Percentiles rank a stretch among this genome's conserved stretches.
Conservation (phyloP, 2,329 filamentous ascomycete species). For the Neonectria faginata region DNA sequence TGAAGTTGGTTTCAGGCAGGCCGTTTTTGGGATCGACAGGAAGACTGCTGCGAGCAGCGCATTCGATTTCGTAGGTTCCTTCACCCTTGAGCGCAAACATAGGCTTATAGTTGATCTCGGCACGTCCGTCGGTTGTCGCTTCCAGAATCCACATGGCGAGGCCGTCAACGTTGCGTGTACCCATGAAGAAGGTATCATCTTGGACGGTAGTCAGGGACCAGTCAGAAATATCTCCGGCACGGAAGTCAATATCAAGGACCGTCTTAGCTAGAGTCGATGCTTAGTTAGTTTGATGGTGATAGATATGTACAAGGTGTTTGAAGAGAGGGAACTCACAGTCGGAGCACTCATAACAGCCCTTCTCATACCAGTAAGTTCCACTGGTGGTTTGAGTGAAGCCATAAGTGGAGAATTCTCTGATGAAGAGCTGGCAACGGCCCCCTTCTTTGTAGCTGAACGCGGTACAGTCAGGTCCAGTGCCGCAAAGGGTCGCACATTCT, state of each 20-base stretch:
- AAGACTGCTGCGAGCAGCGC: background rate
- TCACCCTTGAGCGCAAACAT: background rate
- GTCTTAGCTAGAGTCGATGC: background rate
- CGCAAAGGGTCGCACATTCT: slow-evolving; percentile 1
- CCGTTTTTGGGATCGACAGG: background rate
- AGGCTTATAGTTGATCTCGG: background rate
- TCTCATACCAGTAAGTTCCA: background rate
- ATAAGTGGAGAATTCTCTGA: background rate
- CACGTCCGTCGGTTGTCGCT: background rate
- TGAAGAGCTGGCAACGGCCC: background rate
- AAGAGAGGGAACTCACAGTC: background rate
- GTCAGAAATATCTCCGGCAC: background rate
- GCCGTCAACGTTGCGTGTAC: background rate
- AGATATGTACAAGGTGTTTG: background rate
- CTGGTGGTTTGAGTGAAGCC: background rate
- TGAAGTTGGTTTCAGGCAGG: background rate
- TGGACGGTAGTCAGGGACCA: background rate
- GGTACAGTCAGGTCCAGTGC: background rate
- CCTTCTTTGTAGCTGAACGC: background rate
- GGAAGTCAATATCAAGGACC: background rate
- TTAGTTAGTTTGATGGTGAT: background rate
- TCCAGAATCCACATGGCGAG: background rate
- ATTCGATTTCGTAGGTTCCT: background rate
- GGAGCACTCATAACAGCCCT: background rate
- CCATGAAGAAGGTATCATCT: background rate